phyloP scores from a whole-genome alignment of 345 rosid genomes.

The Eucalyptus shirleyi region DNA sequence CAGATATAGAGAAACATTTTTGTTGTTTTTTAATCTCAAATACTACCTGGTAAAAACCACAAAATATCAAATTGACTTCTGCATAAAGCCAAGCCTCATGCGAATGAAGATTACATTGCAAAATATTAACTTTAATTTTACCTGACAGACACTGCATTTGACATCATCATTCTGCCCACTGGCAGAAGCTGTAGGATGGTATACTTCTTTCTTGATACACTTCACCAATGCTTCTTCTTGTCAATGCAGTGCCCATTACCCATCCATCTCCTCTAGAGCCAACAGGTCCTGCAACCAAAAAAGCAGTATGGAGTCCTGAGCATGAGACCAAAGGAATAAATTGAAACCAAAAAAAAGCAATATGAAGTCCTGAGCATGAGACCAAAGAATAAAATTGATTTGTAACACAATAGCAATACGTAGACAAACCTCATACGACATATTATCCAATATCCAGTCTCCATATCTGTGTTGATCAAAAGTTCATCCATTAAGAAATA shows the following conservation, averaged over 20 bases:
- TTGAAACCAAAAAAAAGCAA: slow-evolving; percentile 4
- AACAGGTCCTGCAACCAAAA: slow-evolving; percentile 51
- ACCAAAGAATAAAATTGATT: background rate
- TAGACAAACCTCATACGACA: slow-evolving; percentile 89
- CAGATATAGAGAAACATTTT: background rate
- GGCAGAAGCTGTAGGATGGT: slow-evolving; percentile 17
- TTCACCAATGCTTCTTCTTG: slow-evolving; percentile 75
- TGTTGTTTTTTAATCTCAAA: background rate
- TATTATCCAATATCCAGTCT: slow-evolving; percentile 91
- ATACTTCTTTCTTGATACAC: slow-evolving; percentile 48
- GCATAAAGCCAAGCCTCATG: background rate
- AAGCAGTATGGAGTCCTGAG: background rate
- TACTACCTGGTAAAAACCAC: background rate
- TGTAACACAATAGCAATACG: background rate
- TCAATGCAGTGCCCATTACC: slow-evolving; percentile 87
- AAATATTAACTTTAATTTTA: background rate
- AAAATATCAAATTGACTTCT: background rate
- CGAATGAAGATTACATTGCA: background rate
- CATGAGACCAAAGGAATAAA: background rate
- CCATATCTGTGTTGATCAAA: slow-evolving; percentile 91
- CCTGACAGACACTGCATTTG: slow-evolving; percentile 98
- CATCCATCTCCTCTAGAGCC: slow-evolving; percentile 95
- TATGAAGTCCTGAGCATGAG: background rate
- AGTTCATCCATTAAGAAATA: slow-evolving; percentile 56
- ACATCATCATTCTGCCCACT: slow-evolving; percentile 27